Percentiles rank a stretch among this genome's conserved stretches.
Conservation (phyloP, 2,329 filamentous ascomycete genomes). For the Fusarium denticulatum region DNA sequence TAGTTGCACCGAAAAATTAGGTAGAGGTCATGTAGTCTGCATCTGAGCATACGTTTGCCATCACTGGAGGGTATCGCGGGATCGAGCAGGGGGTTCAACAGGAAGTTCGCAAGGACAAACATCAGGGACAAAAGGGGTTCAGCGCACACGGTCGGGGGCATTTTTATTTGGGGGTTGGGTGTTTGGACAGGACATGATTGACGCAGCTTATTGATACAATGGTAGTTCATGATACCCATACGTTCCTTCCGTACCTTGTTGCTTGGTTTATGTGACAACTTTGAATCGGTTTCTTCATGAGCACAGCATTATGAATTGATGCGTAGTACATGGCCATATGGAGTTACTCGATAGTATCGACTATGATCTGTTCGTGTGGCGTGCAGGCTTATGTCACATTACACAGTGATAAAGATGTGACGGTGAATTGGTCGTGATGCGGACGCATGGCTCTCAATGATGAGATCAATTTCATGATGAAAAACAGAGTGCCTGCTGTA, state of each 20-base stretch:
- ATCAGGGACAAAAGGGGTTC: constrained; percentile 1
- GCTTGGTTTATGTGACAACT: background rate
- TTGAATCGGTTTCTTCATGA: background rate
- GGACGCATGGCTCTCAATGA: background rate
- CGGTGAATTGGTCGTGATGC: background rate
- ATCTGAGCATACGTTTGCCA: background rate
- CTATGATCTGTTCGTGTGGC: background rate
- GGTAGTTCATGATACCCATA: constrained; percentile 44
- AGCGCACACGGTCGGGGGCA: background rate
- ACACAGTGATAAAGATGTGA: background rate
- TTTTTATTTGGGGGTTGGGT: constrained; percentile 19
- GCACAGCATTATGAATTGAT: background rate
- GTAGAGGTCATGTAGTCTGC: background rate
- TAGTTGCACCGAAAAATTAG: background rate
- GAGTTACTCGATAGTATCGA: background rate
- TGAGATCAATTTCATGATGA: background rate
- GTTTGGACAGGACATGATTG: constrained; percentile 38
- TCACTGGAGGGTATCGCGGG: background rate
- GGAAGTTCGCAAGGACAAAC: constrained; percentile 1
- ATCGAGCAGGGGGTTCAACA: background rate
- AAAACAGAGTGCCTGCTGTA: background rate
- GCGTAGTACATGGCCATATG: background rate
- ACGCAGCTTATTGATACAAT: constrained; percentile 40
- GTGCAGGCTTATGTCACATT: background rate
- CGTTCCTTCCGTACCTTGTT: constrained; percentile 31